Base-by-base conservation (phyloP, 768 basidiomycete genomes). In the Cystofilobasidium macerans region DNA sequence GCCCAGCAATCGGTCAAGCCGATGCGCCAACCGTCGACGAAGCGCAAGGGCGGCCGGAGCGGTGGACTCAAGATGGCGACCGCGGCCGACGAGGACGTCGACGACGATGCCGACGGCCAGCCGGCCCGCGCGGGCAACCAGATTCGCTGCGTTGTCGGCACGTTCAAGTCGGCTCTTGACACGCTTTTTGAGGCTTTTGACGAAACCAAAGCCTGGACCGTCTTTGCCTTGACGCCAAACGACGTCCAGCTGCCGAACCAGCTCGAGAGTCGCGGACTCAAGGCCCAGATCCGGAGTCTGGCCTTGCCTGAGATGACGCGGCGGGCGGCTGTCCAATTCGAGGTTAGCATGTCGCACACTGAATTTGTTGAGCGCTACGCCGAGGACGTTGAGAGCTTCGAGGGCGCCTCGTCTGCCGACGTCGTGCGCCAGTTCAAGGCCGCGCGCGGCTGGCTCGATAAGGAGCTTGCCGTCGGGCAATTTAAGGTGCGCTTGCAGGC, bases 191-290 rank as follows among this genome's bases (percentile, higher is more conserved):
- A 87, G 69, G 91, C 90, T 1, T 79, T 97, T 30, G 85, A 87
- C 62, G 93, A 95, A 71, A 87, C 89, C 20, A 87, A 92, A 77
- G 78, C 84, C 1, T 97, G 92, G 92, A 87, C 85, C 71, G 81
- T 95, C 22, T 89, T 94, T 77, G 95, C 91, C 72, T 77, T 98
- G 71, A 91, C 88, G 74, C 91, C 93, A 5, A 99, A 98, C 73
- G 92, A 97, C 77, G 86, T 89, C 30, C 94, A 94, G 73, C 78
- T 97, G 24, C 91, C 93, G 43, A 89, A 91, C 73, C 93, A 97
- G 74, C 79, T 97, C 61, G 94, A 98, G 78, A 88, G 89, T 14
- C 81, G 92, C 53, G 85, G 86, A 45, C 86, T 97, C 57, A 94
- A 92, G 75, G 88, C 88, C 0, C 94, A 98, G 77, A 86, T 98